Percentiles rank a stretch among this genome's conserved stretches.
Conservation (phyloP, 208 protist species). For the Leptomonas pyrrhocoris region DNA sequence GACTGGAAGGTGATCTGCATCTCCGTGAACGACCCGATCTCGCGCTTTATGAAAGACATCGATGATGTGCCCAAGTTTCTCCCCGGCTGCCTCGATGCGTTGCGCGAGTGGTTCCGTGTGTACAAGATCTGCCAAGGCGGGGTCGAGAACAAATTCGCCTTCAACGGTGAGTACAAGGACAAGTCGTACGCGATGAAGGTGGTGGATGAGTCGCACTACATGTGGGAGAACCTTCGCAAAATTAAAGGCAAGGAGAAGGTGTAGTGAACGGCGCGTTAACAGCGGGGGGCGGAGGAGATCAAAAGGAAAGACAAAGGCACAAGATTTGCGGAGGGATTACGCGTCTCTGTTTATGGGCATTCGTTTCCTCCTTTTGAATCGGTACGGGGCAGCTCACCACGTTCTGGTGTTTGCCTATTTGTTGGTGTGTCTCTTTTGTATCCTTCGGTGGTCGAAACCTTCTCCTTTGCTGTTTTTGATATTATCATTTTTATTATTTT, state of each 20-base stretch:
- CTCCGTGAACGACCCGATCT: conserved; percentile 88
- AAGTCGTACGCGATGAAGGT: conserved; percentile 87
- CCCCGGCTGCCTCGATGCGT: conserved; percentile 86
- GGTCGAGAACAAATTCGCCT: conserved; percentile 93
- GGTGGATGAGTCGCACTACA: conserved; percentile 90
- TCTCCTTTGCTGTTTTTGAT: background rate
- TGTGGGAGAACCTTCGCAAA: conserved; percentile 92
- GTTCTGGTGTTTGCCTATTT: no score
- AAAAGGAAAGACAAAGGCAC: no score
- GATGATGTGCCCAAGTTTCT: conserved; percentile 88
- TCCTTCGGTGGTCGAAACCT: no score
- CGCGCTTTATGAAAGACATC: conserved; percentile 91
- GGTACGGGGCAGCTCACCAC: no score
- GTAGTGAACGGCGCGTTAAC: conserved; percentile 17
- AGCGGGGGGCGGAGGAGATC: no score
- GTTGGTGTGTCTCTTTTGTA: no score
- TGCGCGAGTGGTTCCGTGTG: conserved; percentile 91
- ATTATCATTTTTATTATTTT: conserved; percentile 25
- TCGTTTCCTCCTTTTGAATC: no score
- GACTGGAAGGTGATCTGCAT: conserved; percentile 96
- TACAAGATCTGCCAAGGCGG: conserved; percentile 94
- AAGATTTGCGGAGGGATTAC: no score
- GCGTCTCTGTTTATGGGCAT: no score
- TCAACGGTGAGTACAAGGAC: conserved; percentile 90
- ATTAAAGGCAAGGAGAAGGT: conserved; percentile 84